These are phyloP conservation scores for Triangularia verruculosa DNA, from an alignment of 2,329 filamentous ascomycete genomes.

Conservation along the genomic window DNA sequence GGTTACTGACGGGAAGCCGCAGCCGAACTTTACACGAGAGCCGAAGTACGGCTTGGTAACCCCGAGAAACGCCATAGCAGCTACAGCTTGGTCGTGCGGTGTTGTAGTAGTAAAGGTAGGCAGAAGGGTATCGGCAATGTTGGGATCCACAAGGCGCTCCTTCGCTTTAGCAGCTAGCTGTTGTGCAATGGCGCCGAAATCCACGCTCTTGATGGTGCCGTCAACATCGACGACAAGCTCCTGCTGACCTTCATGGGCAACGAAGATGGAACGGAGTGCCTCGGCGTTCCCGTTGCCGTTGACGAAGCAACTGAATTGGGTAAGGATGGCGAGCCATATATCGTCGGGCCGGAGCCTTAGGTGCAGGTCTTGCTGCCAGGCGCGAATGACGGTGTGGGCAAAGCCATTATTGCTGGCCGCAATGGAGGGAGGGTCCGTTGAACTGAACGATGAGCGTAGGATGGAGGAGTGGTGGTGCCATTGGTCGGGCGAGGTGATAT, in stretches of 20 bases:
- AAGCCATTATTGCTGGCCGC: slow-evolving; percentile 25
- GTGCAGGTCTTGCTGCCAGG: slow-evolving; percentile 42
- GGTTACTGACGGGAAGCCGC: slow-evolving; percentile 48
- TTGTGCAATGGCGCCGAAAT: slow-evolving; percentile 34
- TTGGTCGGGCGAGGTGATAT: background rate
- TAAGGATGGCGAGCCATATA: slow-evolving; percentile 47
- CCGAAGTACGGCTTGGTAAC: slow-evolving; percentile 43
- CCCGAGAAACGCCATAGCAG: slow-evolving; percentile 43
- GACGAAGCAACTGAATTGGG: slow-evolving; percentile 44
- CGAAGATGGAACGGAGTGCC: slow-evolving; percentile 41
- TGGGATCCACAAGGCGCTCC: slow-evolving; percentile 37
- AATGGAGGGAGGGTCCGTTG: too few relatives aligned
- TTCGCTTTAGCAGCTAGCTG: slow-evolving; percentile 37
- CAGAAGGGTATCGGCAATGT: slow-evolving; percentile 41
- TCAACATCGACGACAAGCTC: slow-evolving; percentile 36
- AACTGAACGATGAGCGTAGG: too few relatives aligned
- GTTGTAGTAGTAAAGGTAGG: slow-evolving; percentile 46
- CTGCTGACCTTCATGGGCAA: slow-evolving; percentile 39
- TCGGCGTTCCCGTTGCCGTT: slow-evolving; percentile 44
- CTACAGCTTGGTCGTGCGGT: slow-evolving; percentile 37
- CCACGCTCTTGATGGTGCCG: background rate
- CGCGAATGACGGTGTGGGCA: slow-evolving; percentile 35
- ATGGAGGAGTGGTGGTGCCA: too few relatives aligned
- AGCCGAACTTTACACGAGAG: slow-evolving; percentile 27
- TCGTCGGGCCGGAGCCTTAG: slow-evolving; percentile 48